phyloP scores from a whole-genome alignment of 305 asterid species.

The Fraxinus albicans region DNA sequence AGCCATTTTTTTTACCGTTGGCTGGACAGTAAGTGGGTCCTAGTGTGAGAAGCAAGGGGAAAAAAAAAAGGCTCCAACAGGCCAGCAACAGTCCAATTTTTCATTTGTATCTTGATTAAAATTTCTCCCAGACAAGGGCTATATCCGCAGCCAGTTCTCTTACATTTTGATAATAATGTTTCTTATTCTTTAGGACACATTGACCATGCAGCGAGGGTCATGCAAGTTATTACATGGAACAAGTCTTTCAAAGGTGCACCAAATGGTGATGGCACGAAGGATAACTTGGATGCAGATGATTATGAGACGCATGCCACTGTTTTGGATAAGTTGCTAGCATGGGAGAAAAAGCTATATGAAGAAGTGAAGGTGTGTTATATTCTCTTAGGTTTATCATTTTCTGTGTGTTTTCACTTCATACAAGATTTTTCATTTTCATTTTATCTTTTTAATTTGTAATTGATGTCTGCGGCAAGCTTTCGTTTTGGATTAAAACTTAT shows the following conservation, averaged over 20 bases:
- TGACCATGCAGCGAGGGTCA: slow-evolving; percentile 91
- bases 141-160: neutral
- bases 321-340: slow-evolving; percentile 88
- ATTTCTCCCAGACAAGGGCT: too few species aligned
- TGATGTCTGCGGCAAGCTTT: neutral
- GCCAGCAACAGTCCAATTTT: too few species aligned
- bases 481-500: neutral
- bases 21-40: too few species aligned
- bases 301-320: slow-evolving; percentile 94
- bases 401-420: neutral
- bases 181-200: slow-evolving; percentile 70
- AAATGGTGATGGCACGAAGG: slow-evolving; percentile 56
- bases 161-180: neutral
- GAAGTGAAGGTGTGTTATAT: slow-evolving; percentile 76
- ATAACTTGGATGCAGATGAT: slow-evolving; percentile 58
- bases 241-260: slow-evolving; percentile 72
- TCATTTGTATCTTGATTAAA: too few species aligned
- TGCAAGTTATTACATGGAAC: slow-evolving; percentile 98
- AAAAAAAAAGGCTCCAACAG: too few species aligned
- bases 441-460: neutral
- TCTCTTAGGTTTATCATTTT: neutral
- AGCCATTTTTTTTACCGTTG: too few species aligned
- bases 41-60: too few species aligned
- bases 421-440: neutral
- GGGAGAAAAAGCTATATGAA: slow-evolving; percentile 98